phyloP scores from a whole-genome alignment of 768 basidiomycete species.

The Pleurotus giganteus region DNA sequence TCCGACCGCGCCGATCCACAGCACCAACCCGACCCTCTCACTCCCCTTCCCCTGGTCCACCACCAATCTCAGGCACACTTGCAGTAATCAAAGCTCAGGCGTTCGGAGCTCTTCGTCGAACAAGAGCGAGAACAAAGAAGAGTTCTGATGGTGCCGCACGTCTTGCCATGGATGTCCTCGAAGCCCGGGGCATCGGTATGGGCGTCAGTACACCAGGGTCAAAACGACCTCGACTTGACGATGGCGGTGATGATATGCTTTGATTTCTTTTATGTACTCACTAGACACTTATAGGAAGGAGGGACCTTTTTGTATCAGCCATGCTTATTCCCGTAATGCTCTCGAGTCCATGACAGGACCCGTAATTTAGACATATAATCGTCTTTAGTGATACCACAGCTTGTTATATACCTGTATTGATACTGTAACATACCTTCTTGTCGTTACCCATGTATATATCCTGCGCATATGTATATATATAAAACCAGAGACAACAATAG shows the following conservation, averaged over 20 bases:
- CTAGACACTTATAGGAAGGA: slow-evolving; percentile 11
- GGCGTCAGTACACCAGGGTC: slow-evolving; percentile 26
- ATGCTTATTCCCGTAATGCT: slow-evolving; percentile 9
- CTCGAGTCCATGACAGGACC: slow-evolving; percentile 10
- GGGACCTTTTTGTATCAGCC: slow-evolving; percentile 15
- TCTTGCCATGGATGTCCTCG: slow-evolving; percentile 78
- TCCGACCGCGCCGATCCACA: slow-evolving; percentile 47
- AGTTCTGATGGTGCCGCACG: slow-evolving; percentile 67
- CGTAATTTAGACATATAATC: slow-evolving; percentile 14
- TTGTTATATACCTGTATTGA: slow-evolving; percentile 17
- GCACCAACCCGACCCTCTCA: slow-evolving; percentile 46
- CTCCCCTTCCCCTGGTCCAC: slow-evolving; percentile 43
- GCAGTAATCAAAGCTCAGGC: slow-evolving; percentile 91
- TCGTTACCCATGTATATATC: slow-evolving; percentile 1
- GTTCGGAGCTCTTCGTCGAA: slow-evolving; percentile 80
- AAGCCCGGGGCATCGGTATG: slow-evolving; percentile 72
- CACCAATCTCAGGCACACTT: slow-evolving; percentile 70
- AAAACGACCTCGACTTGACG: slow-evolving; percentile 50
- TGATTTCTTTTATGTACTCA: slow-evolving; percentile 21
- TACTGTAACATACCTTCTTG: slow-evolving; percentile 13
- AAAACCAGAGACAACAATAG: not conserved
- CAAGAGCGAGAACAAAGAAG: slow-evolving; percentile 72
- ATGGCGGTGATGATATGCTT: slow-evolving; percentile 44
- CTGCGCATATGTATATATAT: slow-evolving; percentile 8
- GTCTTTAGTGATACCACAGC: slow-evolving; percentile 16